Evolutionary conservation across 495 filamentous ascomycete species (phyloP), one percentile per base, ranked within the genome.

Genomic region (Entonaema liquescens): DNA sequence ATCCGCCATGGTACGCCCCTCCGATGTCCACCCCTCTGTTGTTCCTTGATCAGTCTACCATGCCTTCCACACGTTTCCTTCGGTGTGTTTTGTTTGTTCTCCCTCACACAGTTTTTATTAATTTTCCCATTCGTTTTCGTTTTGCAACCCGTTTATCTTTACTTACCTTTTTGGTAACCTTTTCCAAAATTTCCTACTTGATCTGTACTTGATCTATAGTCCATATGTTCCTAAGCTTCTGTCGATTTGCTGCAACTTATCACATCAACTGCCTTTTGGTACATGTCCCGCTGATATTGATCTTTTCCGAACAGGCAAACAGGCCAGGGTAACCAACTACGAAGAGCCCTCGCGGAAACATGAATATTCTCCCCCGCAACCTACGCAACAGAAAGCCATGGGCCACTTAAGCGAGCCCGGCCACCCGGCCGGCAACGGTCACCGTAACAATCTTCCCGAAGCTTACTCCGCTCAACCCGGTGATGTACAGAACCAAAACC

Each of bases 1-100:
- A 96, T 99, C 82, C 93, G 95, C 64, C 95, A 98, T 84, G 95
- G 94, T 87, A 80, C 59, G 82, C 68, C 23, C 44, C 15, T 66
- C 19, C 25, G 35, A 62, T 44, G 21, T n/a, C 35, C 47, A 21
- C 40, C 62, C 29, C 57, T 44, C 57, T 53, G 35, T 36, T 61
- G 56, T 49, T 52, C 62, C 55, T 55, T 50, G 17, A 50, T 67
- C 56, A 40, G 44, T 47, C 15, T 52, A 62, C 50, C 50, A 4
- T 52, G 17, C 17, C 26, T 64, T 12, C 56, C 23, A 25, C 28
- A 29, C 33, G 13, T 57, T 62, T 68, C 23, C 8, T 62, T 56
- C 42, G 50, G 38, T 68, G 65, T 50, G 50, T 62, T 23, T 33
- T 52, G 38, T 53, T 62, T 62, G 31, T 38, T 57, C 52, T 62